Percentiles rank a stretch among this genome's conserved stretches.
These are phyloP conservation scores for Podila minutissima DNA, from an alignment of 192 early-diverging fungal genomes.

Conservation along the genomic window DNA sequence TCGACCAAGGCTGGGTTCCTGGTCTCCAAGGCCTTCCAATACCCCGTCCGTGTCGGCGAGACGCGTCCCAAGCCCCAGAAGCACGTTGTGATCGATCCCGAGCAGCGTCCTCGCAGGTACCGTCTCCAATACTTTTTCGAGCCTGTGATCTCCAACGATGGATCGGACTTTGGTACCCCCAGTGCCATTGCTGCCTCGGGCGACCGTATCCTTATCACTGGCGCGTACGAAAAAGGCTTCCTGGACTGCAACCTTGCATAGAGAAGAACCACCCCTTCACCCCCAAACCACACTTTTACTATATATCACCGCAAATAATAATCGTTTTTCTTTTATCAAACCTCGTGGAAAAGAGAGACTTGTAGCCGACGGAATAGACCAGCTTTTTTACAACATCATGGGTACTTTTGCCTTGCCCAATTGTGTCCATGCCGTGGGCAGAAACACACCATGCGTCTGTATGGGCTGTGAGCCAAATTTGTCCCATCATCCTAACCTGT, in stretches of 20 bases:
- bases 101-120: constrained; percentile 25
- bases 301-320: too few relatives aligned
- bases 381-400: too few relatives aligned
- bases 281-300: too few relatives aligned
- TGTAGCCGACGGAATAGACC: too few relatives aligned
- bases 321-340: too few relatives aligned
- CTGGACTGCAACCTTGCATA: constrained; percentile 28
- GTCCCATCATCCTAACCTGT: neutral
- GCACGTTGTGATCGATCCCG: constrained; percentile 35
- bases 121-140: constrained; percentile 33
- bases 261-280: too few relatives aligned
- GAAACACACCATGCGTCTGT: neutral
- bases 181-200: constrained; percentile 23
- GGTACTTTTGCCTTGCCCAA: too few relatives aligned
- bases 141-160: constrained; percentile 34
- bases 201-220: constrained; percentile 31
- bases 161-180: constrained; percentile 41
- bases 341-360: too few relatives aligned
- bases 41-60: constrained; percentile 39
- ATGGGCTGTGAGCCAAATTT: too few relatives aligned
- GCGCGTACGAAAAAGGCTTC: constrained; percentile 37
- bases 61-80: constrained; percentile 44
- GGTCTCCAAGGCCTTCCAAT: constrained; percentile 22
- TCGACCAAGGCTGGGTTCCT: constrained; percentile 27
- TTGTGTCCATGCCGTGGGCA: neutral